Evolutionary conservation across 495 filamentous ascomycete genomes (phyloP), one percentile per base, ranked within the genome.

Genomic region (Gamarada debralockiae): DNA sequence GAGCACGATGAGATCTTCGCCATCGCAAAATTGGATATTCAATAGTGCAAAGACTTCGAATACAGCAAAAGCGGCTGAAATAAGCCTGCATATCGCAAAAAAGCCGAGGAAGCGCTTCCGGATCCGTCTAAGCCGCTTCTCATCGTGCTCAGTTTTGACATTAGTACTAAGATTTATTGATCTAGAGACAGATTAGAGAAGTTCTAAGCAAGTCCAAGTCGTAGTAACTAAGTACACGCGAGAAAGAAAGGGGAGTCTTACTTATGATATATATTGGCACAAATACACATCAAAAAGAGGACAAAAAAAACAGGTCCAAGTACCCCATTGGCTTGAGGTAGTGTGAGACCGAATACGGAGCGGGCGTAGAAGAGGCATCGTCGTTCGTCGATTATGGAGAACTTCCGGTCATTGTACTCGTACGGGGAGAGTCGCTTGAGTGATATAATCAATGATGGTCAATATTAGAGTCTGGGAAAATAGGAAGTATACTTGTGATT

Each of bases 1-100:
- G 0, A 58, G 23, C 5, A 67, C 60, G 67, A 75, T 78, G 45
- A 77, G 65, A 60, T 77, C 72, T 50, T 78, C 75, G n/a, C 73
- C 74, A 41, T 75, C 71, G 56, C 75, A 78, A 47, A 72, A 78
- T 51, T 78, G 67, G 50, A 78, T 57, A 13, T 69, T 73, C 31
- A 78, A 55, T 1, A 72, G 58, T 3, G 69, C 64, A 48, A 66
- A 75, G n/a, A 72, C 70, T 58, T 77, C 73, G 59, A 78, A 65
- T 17, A 76, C 61, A 9, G 73, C 56, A 49, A 67, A 72, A 13
- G 52, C 33, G 43, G 58, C 23, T 48, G 67, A 72, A 23, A 73
- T 51, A 15, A 56, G 20, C 33, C 73, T 58, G 48, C 51, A 59
- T 7, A 55, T 38, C 10, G 36, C 39, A 33, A 38, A 40, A 24